Base-by-base conservation (phyloP, 2,329 filamentous ascomycete genomes). In the Lasiodiplodia citricola region DNA sequence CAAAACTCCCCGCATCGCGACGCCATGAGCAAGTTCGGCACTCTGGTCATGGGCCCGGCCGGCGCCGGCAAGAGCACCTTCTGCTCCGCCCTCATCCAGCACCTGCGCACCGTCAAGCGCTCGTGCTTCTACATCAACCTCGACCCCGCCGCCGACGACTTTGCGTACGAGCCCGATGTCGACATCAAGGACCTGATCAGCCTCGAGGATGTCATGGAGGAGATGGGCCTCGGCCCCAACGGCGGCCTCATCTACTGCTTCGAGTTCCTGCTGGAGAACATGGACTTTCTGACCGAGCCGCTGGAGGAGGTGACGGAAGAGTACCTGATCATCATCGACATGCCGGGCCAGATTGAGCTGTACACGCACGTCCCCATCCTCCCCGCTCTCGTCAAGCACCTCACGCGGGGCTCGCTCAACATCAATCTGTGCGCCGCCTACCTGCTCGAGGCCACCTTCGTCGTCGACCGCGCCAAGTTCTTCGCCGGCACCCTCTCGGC, bases 121-220 rank as follows among this genome's bases (percentile, higher is more conserved):
- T 96, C 94, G 62, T 92, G 92, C 81, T 97, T 96, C 86, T 99
- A 98, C 82, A 91, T 99, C 78, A 99, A 99, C 83, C 93, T 99
- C 76, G 96, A 99, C 80, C 96, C 96, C 7, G 96, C 96, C 68
- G 96, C 96, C 78, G 94, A 97, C 81, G 87, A 90, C 60, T 98
- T 99, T 81, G 90, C 91, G 76, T 97, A 97, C 82, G 86, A 92
- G 74, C 96, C 94, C 25, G 94, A 97, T 79, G 89, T 97, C 76
- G 94, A 97, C 81, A 97, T 97, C 85, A 95, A 94, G 80, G 94
- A 97, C 75, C 88, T 97, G 71, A 97, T 97, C 80, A 93, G 91
- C 14, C 89, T 97, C 70, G 91, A 96, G 77, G 94, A 97, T 86
- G 94, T 96, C 74, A 97, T 97, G 94, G 94, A 97, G 76, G 94